Evolutionary conservation across 2,329 filamentous ascomycete species (phyloP).

Genomic region (Ciborinia camelliae): DNA sequence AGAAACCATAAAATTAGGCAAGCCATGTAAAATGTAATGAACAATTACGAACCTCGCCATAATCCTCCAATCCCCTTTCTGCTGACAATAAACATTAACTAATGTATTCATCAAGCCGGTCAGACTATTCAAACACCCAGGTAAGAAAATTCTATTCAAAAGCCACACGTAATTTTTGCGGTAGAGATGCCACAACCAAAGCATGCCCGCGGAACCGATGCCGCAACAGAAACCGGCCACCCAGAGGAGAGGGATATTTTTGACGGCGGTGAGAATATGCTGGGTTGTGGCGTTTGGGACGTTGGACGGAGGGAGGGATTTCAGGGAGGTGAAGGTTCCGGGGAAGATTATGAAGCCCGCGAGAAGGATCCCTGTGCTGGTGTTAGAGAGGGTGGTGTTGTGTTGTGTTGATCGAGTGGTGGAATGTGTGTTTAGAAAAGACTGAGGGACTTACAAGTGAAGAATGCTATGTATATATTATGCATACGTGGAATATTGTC

Average conservation of each 20-base stretch:
- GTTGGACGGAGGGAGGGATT: constrained; percentile 14
- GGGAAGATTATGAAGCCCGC: constrained; percentile 36
- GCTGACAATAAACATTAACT: constrained; percentile 31
- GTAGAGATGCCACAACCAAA: constrained; percentile 28
- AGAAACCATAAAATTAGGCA: no score
- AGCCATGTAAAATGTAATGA: no score
- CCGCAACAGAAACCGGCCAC: constrained; percentile 28
- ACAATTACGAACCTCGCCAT: constrained; percentile 25
- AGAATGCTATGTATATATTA: neutral
- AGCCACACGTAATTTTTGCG: constrained; percentile 34
- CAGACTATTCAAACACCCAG: constrained; percentile 31
- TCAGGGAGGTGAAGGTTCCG: constrained; percentile 31
- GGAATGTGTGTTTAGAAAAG: no score
- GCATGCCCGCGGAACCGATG: constrained; percentile 31
- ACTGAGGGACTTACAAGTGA: neutral
- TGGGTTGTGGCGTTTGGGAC: constrained; percentile 19
- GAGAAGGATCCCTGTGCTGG: constrained; percentile 27
- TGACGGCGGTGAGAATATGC: constrained; percentile 25
- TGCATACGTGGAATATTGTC: neutral
- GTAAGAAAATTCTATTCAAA: constrained; percentile 33
- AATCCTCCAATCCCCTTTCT: constrained; percentile 28
- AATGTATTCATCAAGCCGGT: constrained; percentile 33
- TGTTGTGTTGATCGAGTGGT: neutral
- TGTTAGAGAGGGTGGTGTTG: neutral
- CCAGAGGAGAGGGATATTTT: constrained; percentile 30